Percentiles rank a stretch among this genome's conserved stretches.
These are phyloP conservation scores for Leccinum disarticulatum DNA, from an alignment of 768 basidiomycete genomes.

Conservation along the genomic window DNA sequence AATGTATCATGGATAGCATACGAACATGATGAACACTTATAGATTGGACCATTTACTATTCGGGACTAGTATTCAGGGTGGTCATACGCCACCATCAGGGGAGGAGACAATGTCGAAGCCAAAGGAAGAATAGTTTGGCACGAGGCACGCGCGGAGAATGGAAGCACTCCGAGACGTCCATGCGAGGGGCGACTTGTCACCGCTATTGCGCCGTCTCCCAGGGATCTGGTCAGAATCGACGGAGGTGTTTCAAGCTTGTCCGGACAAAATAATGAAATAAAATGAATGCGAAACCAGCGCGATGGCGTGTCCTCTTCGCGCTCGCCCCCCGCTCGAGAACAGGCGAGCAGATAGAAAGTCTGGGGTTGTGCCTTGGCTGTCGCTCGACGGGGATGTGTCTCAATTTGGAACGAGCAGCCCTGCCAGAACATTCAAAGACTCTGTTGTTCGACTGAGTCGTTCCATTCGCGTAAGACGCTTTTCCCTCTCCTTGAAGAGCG, in stretches of 20 bases:
- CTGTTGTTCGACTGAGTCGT: conserved; percentile 10
- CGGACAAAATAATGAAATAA: not conserved
- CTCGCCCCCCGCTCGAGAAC: not conserved
- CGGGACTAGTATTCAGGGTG: not conserved
- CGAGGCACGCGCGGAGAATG: not conserved
- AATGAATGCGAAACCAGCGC: not conserved
- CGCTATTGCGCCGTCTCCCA: conserved; percentile 27
- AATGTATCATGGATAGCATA: conserved; percentile 26
- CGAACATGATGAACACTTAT: conserved; percentile 17
- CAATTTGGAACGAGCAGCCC: conserved; percentile 26
- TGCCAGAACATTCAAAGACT: conserved; percentile 4
- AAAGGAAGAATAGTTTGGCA: not conserved
- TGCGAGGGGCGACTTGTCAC: conserved; percentile 6
- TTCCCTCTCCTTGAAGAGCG: not conserved
- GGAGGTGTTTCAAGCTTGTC: not conserved
- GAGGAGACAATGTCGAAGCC: not conserved
- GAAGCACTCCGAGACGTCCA: not conserved
- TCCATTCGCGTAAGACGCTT: conserved; percentile 10
- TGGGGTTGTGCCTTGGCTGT: conserved; percentile 13
- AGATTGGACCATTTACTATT: not conserved
- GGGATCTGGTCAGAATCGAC: conserved; percentile 19
- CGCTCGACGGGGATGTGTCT: conserved; percentile 14
- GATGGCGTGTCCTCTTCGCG: not conserved
- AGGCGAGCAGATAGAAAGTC: not conserved
- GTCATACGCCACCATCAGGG: not conserved